These are phyloP conservation scores for Zoysia matrella DNA, from an alignment of 202 grass and related monocot genomes.

Conservation along the genomic window DNA sequence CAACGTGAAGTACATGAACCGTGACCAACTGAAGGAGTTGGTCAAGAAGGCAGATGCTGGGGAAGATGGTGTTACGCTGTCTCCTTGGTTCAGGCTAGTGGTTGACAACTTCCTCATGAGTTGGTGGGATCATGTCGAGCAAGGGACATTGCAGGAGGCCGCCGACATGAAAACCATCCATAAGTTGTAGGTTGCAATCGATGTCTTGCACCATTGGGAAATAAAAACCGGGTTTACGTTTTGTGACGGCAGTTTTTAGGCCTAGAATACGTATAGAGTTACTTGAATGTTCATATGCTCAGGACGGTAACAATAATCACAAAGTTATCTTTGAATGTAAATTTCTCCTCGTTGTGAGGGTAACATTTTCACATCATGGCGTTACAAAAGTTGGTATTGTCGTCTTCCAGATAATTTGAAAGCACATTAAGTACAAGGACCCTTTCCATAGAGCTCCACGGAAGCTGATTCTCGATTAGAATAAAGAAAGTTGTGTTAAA, in stretches of 20 bases:
- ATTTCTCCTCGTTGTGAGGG: neutral
- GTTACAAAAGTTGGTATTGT: neutral
- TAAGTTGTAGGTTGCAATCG: slow-evolving; percentile 46
- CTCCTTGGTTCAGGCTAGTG: slow-evolving; percentile 95
- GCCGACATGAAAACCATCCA: slow-evolving; percentile 7
- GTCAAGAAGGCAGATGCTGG: too few relatives aligned
- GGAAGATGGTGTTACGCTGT: slow-evolving; percentile 50
- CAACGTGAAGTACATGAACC: too few relatives aligned
- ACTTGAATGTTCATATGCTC: neutral
- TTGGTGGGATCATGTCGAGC: slow-evolving; percentile 94
- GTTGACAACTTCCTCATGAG: slow-evolving; percentile 84
- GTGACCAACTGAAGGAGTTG: too few relatives aligned
- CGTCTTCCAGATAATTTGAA: neutral
- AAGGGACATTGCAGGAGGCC: slow-evolving; percentile 32
- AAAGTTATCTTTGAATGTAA: neutral
- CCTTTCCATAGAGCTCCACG: too few relatives aligned
- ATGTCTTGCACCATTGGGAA: neutral
- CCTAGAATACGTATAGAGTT: neutral
- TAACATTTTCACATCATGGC: neutral
- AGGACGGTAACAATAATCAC: neutral
- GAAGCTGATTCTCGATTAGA: too few relatives aligned
- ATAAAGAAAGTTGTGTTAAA: too few relatives aligned
- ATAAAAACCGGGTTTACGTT: neutral
- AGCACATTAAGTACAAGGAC: too few relatives aligned
- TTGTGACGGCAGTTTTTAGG: neutral